Conservation (phyloP, 2,329 filamentous ascomycete species). For the Penicillium concentricum region DNA sequence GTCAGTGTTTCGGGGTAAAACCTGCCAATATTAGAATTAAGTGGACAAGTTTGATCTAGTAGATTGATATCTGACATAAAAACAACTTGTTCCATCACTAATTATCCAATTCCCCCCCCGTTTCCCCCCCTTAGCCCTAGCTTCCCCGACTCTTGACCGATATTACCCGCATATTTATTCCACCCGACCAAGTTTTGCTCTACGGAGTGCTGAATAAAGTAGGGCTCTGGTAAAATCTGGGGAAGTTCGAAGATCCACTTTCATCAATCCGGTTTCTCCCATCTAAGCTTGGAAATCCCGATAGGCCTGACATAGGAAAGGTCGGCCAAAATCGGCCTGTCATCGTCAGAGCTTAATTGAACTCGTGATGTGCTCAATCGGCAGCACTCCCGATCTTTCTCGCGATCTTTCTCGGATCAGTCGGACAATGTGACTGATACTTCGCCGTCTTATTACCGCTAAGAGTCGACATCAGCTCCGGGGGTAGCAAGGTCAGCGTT, state of each 20-base stretch:
- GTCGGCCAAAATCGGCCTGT: background rate
- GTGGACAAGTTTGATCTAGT: no score
- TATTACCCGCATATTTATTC: slow-evolving; percentile 3
- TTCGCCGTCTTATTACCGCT: background rate
- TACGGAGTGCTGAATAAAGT: background rate
- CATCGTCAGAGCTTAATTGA: background rate
- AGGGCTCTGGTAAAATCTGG: background rate
- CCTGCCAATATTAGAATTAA: no score
- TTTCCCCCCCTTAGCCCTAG: background rate
- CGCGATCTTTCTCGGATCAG: background rate
- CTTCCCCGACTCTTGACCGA: background rate
- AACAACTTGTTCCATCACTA: no score
- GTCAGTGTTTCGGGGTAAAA: slow-evolving; percentile 4
- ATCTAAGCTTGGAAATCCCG: background rate
- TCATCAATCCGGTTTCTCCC: slow-evolving; percentile 2
- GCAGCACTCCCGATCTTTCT: background rate
- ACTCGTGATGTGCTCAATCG: background rate
- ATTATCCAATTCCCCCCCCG: background rate
- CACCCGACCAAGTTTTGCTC: background rate
- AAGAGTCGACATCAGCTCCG: background rate
- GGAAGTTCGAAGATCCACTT: slow-evolving; percentile 7
- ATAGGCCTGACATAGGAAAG: background rate
- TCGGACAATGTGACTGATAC: background rate
- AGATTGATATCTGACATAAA: background rate
- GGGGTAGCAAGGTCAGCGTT: background rate